These are phyloP conservation scores for Tricholoma bakamatsutake DNA, from an alignment of 768 basidiomycete genomes.

Conservation along the genomic window DNA sequence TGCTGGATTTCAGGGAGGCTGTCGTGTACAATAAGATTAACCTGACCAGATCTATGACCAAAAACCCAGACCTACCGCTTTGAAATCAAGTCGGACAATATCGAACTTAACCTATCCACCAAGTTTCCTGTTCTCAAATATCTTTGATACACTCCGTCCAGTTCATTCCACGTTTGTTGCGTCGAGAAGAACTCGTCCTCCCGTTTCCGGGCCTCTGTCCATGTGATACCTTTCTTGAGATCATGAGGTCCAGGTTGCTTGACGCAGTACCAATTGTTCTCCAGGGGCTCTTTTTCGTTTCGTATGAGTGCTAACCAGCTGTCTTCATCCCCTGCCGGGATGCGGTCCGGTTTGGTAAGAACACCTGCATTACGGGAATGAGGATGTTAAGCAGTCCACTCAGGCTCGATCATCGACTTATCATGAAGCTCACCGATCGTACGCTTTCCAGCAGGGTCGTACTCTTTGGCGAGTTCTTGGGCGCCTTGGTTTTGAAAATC, in stretches of 20 bases:
- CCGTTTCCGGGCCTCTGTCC: slow-evolving; percentile 50
- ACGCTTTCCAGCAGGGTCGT: slow-evolving; percentile 57
- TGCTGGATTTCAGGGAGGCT: slow-evolving; percentile 61
- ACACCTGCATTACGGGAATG: slow-evolving; percentile 39
- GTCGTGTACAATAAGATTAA: not conserved
- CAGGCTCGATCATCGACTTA: not conserved
- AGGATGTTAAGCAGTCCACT: not conserved
- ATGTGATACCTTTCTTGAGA: slow-evolving; percentile 47
- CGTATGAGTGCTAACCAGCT: slow-evolving; percentile 53
- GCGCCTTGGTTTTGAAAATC: slow-evolving; percentile 81
- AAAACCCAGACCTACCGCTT: slow-evolving; percentile 38
- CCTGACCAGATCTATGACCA: not conserved
- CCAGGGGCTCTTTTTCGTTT: slow-evolving; percentile 44
- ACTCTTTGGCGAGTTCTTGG: slow-evolving; percentile 50
- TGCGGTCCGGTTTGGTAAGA: slow-evolving; percentile 73
- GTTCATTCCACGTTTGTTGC: slow-evolving; percentile 46
- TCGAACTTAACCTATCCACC: slow-evolving; percentile 48
- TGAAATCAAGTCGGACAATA: slow-evolving; percentile 58
- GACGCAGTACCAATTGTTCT: slow-evolving; percentile 58
- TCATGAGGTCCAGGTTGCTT: slow-evolving; percentile 50
- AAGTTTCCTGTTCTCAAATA: slow-evolving; percentile 54
- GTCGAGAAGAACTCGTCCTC: slow-evolving; percentile 56
- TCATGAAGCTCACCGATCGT: slow-evolving; percentile 52
- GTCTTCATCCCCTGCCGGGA: slow-evolving; percentile 46
- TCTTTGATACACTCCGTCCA: slow-evolving; percentile 45